These are phyloP conservation scores for Tylopilus sp. DNA, from an alignment of 768 basidiomycete species.

Conservation along the genomic window DNA sequence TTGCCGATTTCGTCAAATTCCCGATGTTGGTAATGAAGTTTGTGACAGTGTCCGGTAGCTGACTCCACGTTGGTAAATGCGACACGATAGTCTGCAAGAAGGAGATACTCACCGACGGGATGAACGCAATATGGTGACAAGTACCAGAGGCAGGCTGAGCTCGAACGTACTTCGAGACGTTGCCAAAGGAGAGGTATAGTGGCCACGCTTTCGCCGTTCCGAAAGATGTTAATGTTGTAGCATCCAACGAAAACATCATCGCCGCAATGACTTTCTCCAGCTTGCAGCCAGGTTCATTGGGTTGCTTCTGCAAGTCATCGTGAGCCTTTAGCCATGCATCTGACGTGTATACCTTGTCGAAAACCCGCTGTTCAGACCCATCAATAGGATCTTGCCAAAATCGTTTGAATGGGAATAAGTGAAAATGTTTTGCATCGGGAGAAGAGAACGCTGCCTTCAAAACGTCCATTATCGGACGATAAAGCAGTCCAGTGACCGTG, in stretches of 20 bases:
- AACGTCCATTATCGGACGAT: not conserved
- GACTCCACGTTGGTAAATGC: not conserved
- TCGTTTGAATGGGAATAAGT: not conserved
- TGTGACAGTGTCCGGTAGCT: not conserved
- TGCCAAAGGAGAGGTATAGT: not conserved
- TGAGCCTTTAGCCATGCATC: not conserved
- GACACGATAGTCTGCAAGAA: too few species aligned
- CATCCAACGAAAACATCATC: not conserved
- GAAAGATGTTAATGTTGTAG: not conserved
- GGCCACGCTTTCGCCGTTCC: not conserved
- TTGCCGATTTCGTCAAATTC: not conserved
- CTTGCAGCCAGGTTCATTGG: not conserved
- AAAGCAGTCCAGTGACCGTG: not conserved
- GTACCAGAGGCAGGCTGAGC: not conserved
- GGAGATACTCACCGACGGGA: not conserved
- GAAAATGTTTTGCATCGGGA: not conserved
- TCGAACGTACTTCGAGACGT: not conserved
- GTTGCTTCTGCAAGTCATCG: not conserved
- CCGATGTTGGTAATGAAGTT: not conserved
- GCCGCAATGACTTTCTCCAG: not conserved
- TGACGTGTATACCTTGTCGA: not conserved
- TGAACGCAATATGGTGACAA: not conserved
- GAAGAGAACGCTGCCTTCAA: not conserved
- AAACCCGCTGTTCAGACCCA: not conserved
- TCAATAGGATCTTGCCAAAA: not conserved